Conservation (phyloP, 139 green algal genomes). For the Chlamydomonas asymmetrica region DNA sequence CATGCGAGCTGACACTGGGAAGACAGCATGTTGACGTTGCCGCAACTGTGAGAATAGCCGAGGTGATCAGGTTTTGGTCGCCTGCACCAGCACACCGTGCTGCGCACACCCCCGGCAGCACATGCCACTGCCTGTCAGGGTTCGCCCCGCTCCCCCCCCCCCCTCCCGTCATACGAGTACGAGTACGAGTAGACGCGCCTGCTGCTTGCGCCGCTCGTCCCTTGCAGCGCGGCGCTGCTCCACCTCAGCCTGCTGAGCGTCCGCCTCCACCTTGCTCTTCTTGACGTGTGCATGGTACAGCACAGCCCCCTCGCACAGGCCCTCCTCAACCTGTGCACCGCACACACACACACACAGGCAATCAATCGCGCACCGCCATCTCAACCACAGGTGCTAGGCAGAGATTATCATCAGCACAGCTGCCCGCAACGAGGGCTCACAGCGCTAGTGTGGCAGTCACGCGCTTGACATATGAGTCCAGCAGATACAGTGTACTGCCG, state of each 20-base stretch:
- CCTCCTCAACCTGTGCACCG: slow-evolving; percentile 91
- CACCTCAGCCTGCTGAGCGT: slow-evolving; percentile 46
- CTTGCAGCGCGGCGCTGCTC: slow-evolving; percentile 48
- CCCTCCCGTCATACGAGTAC: background rate
- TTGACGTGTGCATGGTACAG: slow-evolving; percentile 86
- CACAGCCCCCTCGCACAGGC: slow-evolving; percentile 85
- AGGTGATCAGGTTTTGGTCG: background rate
- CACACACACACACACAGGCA: background rate
- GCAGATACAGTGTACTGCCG: too few relatives aligned
- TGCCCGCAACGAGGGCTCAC: too few relatives aligned
- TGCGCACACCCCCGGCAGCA: background rate
- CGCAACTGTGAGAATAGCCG: background rate
- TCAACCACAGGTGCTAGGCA: too few relatives aligned
- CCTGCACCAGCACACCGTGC: background rate
- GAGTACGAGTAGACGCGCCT: slow-evolving; percentile 17
- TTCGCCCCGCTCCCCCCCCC: slow-evolving; percentile 10
- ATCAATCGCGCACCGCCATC: background rate
- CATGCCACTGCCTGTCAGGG: background rate
- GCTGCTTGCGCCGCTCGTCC: slow-evolving; percentile 62
- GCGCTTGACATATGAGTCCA: too few relatives aligned
- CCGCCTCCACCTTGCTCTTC: slow-evolving; percentile 60
- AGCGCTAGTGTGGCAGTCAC: too few relatives aligned
- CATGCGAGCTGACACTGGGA: background rate
- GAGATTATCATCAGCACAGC: too few relatives aligned
- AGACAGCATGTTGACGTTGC: background rate